phyloP scores from a whole-genome alignment of 805 yeast species.

The Naumovozyma baii region DNA sequence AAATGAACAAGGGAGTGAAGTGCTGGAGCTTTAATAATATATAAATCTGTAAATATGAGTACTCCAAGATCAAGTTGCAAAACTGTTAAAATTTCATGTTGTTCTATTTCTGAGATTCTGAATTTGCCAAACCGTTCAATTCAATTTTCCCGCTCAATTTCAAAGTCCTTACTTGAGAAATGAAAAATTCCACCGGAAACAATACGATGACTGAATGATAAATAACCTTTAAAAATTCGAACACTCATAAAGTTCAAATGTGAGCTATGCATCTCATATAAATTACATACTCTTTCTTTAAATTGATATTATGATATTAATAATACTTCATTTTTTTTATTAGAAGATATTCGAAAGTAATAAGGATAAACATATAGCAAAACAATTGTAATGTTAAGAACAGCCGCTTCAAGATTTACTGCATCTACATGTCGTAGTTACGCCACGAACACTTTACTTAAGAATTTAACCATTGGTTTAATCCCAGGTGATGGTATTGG shows the following conservation, averaged over 20 bases:
- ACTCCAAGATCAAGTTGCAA: no score
- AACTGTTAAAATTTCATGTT: no score
- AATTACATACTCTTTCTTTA: no score
- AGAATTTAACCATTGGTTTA: conserved; percentile 50
- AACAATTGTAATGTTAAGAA: conserved; percentile 20
- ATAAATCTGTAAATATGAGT: background rate
- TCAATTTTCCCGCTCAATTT: background rate
- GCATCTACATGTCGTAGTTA: conserved; percentile 27
- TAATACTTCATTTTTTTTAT: no score
- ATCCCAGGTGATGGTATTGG: conserved; percentile 99
- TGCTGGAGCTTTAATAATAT: background rate
- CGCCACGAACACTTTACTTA: conserved; percentile 32
- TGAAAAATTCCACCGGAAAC: background rate
- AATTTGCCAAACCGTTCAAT: no score
- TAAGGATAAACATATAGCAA: background rate
- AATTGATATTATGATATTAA: no score
- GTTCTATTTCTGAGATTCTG: no score
- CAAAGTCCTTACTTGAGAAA: no score
- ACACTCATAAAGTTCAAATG: no score
- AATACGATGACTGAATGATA: background rate
- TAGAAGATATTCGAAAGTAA: background rate
- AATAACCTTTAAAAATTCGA: no score
- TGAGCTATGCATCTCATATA: no score
- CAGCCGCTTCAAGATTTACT: conserved; percentile 19
- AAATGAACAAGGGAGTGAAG: background rate